Conservation (phyloP, 805 yeast genomes). For the Candida methanosorbosa region DNA sequence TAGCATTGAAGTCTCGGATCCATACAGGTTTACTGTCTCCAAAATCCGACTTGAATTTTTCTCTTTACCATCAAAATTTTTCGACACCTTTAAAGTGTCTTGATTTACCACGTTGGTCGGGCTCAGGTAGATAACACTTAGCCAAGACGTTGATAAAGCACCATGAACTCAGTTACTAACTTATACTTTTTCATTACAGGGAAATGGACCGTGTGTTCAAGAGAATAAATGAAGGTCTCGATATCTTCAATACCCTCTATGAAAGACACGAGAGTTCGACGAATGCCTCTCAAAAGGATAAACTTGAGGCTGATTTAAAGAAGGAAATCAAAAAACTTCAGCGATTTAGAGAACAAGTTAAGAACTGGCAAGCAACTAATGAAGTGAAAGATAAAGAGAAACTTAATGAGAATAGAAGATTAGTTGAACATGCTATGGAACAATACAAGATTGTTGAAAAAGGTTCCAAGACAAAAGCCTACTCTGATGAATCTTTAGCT, state of each 20-base stretch:
- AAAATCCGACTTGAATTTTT: too few species aligned
- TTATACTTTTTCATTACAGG: conserved; percentile 10
- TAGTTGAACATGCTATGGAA: conserved; percentile 45
- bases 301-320: conserved; percentile 46
- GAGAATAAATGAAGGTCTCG: conserved; percentile 49
- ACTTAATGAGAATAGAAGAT: conserved; percentile 35
- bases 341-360: conserved; percentile 51
- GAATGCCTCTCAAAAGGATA: conserved; percentile 45
- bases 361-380: conserved; percentile 48
- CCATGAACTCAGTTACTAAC: too few species aligned
- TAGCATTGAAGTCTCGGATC: too few species aligned
- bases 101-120: too few species aligned
- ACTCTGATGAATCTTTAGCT: conserved; percentile 46
- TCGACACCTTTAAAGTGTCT: too few species aligned
- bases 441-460: conserved; percentile 52
- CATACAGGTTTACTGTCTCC: too few species aligned
- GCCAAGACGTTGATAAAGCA: too few species aligned
- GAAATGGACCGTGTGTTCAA: conserved; percentile 59
- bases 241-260: conserved; percentile 44
- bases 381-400: conserved; percentile 39
- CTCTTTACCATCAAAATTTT: too few species aligned
- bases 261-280: conserved; percentile 44
- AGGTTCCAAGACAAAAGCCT: conserved; percentile 47
- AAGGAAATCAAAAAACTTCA: conserved; percentile 54
- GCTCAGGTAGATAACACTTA: too few species aligned